phyloP scores from a whole-genome alignment of 768 basidiomycete species.

The Clathrus columnatus region DNA sequence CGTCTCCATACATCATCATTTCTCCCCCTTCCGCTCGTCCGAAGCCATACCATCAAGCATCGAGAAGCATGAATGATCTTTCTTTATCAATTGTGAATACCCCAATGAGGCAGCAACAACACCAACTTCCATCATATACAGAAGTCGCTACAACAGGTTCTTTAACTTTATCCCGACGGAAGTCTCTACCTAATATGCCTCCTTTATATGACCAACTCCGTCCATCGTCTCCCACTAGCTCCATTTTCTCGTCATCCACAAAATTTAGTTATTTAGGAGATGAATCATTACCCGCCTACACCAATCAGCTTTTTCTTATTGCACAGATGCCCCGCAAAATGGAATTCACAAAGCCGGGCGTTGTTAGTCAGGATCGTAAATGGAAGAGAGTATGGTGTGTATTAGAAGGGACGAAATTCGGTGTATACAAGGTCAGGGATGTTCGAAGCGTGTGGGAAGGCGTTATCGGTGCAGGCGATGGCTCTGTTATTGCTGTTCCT shows the following conservation, averaged over 20 bases:
- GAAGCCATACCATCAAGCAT: neutral
- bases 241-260: conserved; percentile 21
- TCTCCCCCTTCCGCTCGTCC: neutral
- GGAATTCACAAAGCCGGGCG: conserved; percentile 81
- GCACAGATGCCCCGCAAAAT: conserved; percentile 84
- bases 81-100: neutral
- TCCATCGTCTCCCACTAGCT: neutral
- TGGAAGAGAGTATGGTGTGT: conserved; percentile 87
- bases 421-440: conserved; percentile 51
- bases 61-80: conserved; percentile 10
- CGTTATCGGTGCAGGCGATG: conserved; percentile 74
- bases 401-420: conserved; percentile 85
- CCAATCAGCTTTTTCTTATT: conserved; percentile 71
- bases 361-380: conserved; percentile 83
- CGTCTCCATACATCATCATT: neutral
- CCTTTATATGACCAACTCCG: neutral
- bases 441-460: conserved; percentile 41
- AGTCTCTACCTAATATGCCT: conserved; percentile 8
- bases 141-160: neutral
- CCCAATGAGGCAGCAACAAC: neutral
- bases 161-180: neutral
- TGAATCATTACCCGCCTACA: conserved; percentile 75
- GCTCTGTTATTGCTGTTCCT: conserved; percentile 16
- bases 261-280: conserved; percentile 73
- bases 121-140: neutral